Base-by-base conservation (phyloP, 1,284 basidiomycete genomes). In the Apiotrichum brassicae region DNA sequence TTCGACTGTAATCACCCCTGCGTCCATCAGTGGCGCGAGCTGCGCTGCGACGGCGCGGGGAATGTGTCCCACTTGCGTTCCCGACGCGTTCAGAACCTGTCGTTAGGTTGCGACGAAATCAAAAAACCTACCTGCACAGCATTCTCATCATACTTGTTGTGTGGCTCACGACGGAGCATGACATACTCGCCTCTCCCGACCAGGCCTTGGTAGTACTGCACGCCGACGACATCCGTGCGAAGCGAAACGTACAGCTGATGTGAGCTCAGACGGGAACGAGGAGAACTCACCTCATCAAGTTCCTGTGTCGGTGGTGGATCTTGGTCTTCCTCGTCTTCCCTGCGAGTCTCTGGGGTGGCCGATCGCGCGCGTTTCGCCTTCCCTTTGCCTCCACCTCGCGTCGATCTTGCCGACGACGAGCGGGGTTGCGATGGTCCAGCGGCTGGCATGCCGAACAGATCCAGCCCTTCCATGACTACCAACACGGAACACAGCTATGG, bases 141-240 rank as follows among this genome's bases (percentile, higher is more conserved):
- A 45, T 72, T 85, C 79, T 75, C 70, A 58, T 90, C 87, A 59
- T 82, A 85, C 51, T 49, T 57, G 64, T 90, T 90, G 0, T 69
- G 52, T 0, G 86, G 85, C 62, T 91, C 79, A 52, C 87, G 74
- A 3, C 80, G 71, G 0, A 91, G 76, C 38, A 77, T 71, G n/a
- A 91, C 87, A 67, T 87, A 79, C 67, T 91, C 87, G 38, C 83
- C 85, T 1, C 78, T 68, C 4, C 83, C 86, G 33, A 89, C 88
- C 45, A 90, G 63, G 33, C 87, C 86, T 81, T 37, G n/a, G 62
- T 91, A 91, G 64, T 91, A 87, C 63, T 87, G 86, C 12, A 90
- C 75, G 0, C 87, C 87, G 0, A 90, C 88, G 14, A 88, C 81
- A 42, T 79, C 82, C 0, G 83, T 79, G 11, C 70, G 72, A 61